These are phyloP conservation scores for Trypanosoma melophagium DNA, from an alignment of 208 protist genomes.

Conservation along the genomic window DNA sequence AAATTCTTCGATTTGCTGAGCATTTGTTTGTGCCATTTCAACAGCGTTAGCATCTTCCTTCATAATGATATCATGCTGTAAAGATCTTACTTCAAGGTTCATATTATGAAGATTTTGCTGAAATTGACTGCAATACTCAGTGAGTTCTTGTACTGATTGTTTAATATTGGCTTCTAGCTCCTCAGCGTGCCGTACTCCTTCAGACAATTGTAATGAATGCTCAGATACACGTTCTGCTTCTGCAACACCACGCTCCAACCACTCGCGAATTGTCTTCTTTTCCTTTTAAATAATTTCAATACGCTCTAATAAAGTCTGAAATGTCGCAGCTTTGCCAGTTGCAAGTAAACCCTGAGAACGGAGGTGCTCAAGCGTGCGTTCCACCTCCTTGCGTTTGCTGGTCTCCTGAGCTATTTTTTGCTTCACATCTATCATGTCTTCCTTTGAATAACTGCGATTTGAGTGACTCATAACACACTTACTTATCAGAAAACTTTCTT, in stretches of 20 bases:
- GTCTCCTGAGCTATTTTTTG: conserved; percentile 9
- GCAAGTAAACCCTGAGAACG: background rate
- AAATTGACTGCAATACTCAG: conserved; percentile 7
- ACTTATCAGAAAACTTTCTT: background rate
- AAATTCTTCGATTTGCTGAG: conserved; percentile 1
- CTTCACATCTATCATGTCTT: background rate
- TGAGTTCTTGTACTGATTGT: conserved; percentile 4
- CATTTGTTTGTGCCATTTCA: background rate
- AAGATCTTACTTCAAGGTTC: conserved; percentile 1
- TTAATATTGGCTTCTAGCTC: conserved; percentile 3
- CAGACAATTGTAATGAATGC: conserved; percentile 6
- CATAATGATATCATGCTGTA: conserved; percentile 11
- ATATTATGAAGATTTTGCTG: conserved; percentile 9
- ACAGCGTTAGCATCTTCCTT: background rate
- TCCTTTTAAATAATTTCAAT: conserved; percentile 24
- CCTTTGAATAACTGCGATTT: background rate
- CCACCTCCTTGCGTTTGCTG: background rate
- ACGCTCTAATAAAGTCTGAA: background rate
- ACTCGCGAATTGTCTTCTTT: conserved; percentile 21
- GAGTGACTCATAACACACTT: background rate
- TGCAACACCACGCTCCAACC: conserved; percentile 25
- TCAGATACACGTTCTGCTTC: conserved; percentile 27
- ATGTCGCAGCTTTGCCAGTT: background rate
- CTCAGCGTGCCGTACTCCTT: conserved; percentile 14
- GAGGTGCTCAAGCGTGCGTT: background rate